Evolutionary conservation across 805 yeast species (phyloP), one percentile per base, ranked within the genome.

Genomic region (Diddensiella santjacobensis): DNA sequence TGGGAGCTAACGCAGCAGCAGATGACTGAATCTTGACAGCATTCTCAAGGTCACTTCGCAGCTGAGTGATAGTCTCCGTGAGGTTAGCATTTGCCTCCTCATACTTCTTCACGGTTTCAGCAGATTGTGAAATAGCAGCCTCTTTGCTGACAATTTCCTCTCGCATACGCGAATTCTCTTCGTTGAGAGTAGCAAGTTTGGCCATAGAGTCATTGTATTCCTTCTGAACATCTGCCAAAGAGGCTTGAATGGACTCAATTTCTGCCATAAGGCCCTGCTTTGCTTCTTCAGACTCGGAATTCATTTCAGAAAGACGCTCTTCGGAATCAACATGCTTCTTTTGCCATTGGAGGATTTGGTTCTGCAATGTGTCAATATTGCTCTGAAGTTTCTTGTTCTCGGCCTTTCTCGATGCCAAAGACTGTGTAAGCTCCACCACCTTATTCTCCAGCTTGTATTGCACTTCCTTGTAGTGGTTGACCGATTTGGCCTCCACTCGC

Each of bases 391-490:
- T 77, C 70, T 83, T 84, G 67, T 90, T 90, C 58, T 88, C 96
- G 56, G 80, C 86, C 22, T 85, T 83, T 65, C 87, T 86, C 31
- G 81, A 69, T 0, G 96, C 80, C 52, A 91, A 73, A 10, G 84
- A 78, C 62, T 91, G 95, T 2, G 97, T 91, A 58, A 93, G 78
- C 67, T 90, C 95, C 56, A 93, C 89, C n/a, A 95, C 97, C 74
- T 95, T 93, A 69, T 93, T 93, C 68, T 93, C 99, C 60, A 95
- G 77, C 65, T 85, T 81, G 70, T 88, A 93, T 60, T 95, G 89
- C 35, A 87, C 95, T 65, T 91, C 96, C 67, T 87, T 81, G 71
- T 87, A 77, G 63, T 84, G 95, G 64, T 84, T 83, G 40, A 88
- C 95, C 13, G 96, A 87, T 64, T 87, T 87, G 24, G 97, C 96